Base-by-base conservation (phyloP, 2,329 filamentous ascomycete genomes). In the Fonsecaea pugnacius region DNA sequence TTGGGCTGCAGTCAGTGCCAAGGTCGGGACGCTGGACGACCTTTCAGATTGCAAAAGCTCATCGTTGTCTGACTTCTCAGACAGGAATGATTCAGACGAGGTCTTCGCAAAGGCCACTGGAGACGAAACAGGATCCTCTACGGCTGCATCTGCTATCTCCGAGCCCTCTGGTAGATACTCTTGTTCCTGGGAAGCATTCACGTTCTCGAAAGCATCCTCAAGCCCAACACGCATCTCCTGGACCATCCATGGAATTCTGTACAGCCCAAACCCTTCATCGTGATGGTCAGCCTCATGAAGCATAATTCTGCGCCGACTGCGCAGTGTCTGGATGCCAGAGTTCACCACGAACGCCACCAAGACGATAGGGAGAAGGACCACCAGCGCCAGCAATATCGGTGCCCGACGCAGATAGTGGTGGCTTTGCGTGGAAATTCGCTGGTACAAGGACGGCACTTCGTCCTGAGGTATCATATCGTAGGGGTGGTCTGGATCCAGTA, bases 1-100 rank as follows among this genome's bases (percentile, higher is more conserved):
- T 77, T 98, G 94, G 54, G 87, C 85, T 4, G 88, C 83, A 0
- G 91, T 88, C 59, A 98, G 79, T 0, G 92, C 92, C 60, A 98
- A 82, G 0, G 88, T 92, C 0, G 90, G 91, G 68, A 85, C 84
- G 3, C 83, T 78, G 1, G 80, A 75, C 1, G 75, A 72, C 24
- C 55, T 65, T 21, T 64, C 61, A 30, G 63, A 38, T 21, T 32
- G 36, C 18, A 55, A 33, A 27, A 62, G 40, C 4, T 57, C 21
- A 54, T 73, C 73, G 5, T 68, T 66, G 43, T 75, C 72, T 71
- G 76, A 62, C 70, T 77, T 71, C 58, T 72, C 70, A 36, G 67
- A 62, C 5, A 50, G 9, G 14, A 68, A 38, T 6, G 66, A 66
- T 48, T 69, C 65, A 24, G 58, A 58, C 48, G 65, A 61, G 33